Conservation (phyloP, 225 moss, liverwort and hornwort genomes). For the Pleurozium schreberi region DNA sequence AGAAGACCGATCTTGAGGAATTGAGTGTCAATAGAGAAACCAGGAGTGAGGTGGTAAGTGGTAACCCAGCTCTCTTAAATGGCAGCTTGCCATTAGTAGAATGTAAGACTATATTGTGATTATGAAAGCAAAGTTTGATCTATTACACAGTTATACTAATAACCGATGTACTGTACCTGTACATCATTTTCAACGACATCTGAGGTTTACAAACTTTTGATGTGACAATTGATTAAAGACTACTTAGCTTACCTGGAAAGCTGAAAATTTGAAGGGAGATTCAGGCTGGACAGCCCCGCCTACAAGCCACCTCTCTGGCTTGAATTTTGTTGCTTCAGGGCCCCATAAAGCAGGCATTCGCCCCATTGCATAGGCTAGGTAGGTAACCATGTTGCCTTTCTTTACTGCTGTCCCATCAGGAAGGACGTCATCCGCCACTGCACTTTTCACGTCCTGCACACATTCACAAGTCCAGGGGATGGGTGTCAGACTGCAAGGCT, state of each 20-base stretch:
- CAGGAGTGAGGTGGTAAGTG: not conserved
- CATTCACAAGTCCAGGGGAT: not conserved
- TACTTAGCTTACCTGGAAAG: constrained; percentile 50
- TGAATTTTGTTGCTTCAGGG: constrained; percentile 42
- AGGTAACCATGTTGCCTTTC: constrained; percentile 24
- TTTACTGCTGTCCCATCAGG: constrained; percentile 54
- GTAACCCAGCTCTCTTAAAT: not conserved
- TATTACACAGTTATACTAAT: not conserved
- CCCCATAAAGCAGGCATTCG: constrained; percentile 66
- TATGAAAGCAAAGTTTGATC: not conserved
- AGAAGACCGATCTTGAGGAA: not conserved
- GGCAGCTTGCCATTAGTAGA: not conserved
- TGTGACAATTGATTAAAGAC: not conserved
- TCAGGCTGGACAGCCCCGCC: constrained; percentile 38
- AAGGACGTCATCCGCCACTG: constrained; percentile 28
- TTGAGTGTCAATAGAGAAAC: not conserved
- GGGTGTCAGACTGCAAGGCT: not conserved
- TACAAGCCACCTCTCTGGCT: constrained; percentile 62
- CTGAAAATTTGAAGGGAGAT: constrained; percentile 62
- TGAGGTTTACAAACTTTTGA: too few relatives aligned
- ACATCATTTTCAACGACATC: too few relatives aligned
- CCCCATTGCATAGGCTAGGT: constrained; percentile 49
- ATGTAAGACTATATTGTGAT: not conserved
- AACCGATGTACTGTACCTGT: not conserved
- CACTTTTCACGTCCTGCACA: constrained; percentile 40